Conservation (phyloP, 2,329 filamentous ascomycete species). For the Paracoccidioides brasiliensis region DNA sequence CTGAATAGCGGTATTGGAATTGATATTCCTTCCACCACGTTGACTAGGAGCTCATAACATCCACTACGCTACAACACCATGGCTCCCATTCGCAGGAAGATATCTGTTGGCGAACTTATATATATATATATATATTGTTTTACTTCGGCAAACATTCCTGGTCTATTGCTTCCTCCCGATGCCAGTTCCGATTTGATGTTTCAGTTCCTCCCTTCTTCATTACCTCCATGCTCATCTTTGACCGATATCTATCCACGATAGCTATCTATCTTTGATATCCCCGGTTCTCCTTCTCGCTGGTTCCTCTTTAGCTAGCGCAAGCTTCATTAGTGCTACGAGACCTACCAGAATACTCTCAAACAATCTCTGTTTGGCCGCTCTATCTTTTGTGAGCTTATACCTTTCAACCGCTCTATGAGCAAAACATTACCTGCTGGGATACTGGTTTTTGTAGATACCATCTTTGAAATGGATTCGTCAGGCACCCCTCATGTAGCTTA, state of each 20-base stretch:
- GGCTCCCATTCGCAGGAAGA: neutral
- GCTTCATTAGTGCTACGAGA: neutral
- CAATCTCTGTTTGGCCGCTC: neutral
- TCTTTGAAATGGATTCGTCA: neutral
- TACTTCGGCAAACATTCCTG: neutral
- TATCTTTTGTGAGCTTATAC: no score
- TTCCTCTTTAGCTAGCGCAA: neutral
- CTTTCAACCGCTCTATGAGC: neutral
- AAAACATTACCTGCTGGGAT: neutral
- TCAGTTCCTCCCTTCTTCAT: neutral
- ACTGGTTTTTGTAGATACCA: neutral
- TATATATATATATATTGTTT: neutral
- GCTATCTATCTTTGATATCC: neutral
- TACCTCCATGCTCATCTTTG: neutral
- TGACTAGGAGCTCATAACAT: neutral
- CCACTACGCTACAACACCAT: neutral
- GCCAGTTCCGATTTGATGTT: neutral
- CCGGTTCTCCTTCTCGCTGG: no score
- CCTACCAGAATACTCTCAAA: neutral
- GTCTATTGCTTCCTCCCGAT: neutral
- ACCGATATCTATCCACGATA: neutral
- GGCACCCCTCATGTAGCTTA: neutral
- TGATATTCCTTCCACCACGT: neutral
- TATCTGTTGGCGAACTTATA: neutral
- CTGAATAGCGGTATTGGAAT: conserved; percentile 6